These are phyloP conservation scores for Plectosphaerella cucumerina DNA, from an alignment of 2,329 filamentous ascomycete genomes.

Conservation along the genomic window DNA sequence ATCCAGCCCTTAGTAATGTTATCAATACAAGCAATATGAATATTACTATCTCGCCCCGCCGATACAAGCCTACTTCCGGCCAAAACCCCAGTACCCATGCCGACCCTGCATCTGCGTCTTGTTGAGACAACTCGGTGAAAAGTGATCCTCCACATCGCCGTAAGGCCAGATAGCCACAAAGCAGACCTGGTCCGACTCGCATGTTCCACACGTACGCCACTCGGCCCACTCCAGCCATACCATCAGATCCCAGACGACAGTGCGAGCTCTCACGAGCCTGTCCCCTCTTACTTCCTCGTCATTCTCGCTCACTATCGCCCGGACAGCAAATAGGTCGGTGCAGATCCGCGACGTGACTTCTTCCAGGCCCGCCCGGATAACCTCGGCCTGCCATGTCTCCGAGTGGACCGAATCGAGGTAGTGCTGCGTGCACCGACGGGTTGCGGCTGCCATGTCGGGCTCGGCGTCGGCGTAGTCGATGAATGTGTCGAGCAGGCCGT, in stretches of 20 bases:
- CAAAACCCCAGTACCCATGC: neutral
- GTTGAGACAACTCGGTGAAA: slow-evolving; percentile 13
- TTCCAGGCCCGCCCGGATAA: neutral
- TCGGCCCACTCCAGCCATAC: slow-evolving; percentile 48
- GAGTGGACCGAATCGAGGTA: slow-evolving; percentile 29
- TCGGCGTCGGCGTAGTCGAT: slow-evolving; percentile 32
- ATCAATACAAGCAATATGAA: too few species aligned
- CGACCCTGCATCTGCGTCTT: slow-evolving; percentile 2
- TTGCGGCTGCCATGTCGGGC: slow-evolving; percentile 22
- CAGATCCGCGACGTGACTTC: neutral
- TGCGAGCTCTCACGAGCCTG: neutral
- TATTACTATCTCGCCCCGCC: too few species aligned
- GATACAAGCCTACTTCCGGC: too few species aligned
- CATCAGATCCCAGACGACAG: neutral
- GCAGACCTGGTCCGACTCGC: slow-evolving; percentile 50
- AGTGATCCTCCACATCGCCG: slow-evolving; percentile 50
- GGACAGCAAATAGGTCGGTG: neutral
- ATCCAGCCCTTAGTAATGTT: too few species aligned
- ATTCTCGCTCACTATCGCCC: neutral
- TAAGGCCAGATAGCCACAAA: slow-evolving; percentile 63
- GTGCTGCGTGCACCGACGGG: slow-evolving; percentile 41
- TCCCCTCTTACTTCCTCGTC: too few species aligned
- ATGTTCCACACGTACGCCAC: slow-evolving; percentile 55
- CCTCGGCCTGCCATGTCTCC: slow-evolving; percentile 8
- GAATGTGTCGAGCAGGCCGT: slow-evolving; percentile 24